These are phyloP conservation scores for Spiraea crenata DNA, from an alignment of 331 rosid species.

Conservation along the genomic window DNA sequence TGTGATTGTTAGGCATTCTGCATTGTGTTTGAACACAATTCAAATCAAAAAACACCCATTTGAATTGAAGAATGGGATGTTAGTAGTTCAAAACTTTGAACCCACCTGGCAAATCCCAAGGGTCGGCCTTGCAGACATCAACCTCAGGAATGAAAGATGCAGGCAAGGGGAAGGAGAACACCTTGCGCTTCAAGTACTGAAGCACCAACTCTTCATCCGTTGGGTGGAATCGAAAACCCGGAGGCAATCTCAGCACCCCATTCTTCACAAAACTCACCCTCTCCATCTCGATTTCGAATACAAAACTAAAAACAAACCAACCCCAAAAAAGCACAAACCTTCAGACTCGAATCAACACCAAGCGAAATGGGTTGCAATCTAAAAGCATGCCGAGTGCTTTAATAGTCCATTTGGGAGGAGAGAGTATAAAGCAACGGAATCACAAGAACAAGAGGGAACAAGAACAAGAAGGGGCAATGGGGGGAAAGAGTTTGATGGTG, in stretches of 20 bases:
- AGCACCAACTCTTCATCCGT: constrained; percentile 88
- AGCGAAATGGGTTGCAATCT: constrained; percentile 12
- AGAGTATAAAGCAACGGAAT: constrained; percentile 13
- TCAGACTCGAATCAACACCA: not conserved
- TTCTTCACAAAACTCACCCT: constrained; percentile 63
- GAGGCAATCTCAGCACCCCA: constrained; percentile 82
- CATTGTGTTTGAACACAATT: constrained; percentile 11
- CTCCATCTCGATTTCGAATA: constrained; percentile 28
- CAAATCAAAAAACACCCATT: not conserved
- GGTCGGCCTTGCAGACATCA: constrained; percentile 83
- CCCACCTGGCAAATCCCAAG: constrained; percentile 97
- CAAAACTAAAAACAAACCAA: no score
- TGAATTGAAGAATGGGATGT: not conserved
- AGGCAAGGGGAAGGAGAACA: constrained; percentile 71
- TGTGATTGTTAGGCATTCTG: not conserved
- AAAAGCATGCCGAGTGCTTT: constrained; percentile 10
- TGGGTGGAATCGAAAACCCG: constrained; percentile 95
- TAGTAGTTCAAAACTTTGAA: not conserved
- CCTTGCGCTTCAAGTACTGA: constrained; percentile 81
- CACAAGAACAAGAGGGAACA: constrained; percentile 30
- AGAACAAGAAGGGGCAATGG: constrained; percentile 28
- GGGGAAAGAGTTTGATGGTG: constrained; percentile 9
- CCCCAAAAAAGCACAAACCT: not conserved
- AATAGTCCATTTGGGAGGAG: constrained; percentile 19
- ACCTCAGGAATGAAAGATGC: constrained; percentile 89